Percentiles rank a stretch among this genome's conserved stretches.
phyloP scores from a whole-genome alignment of 345 rosid genomes.

The Pelargonium nanum region DNA sequence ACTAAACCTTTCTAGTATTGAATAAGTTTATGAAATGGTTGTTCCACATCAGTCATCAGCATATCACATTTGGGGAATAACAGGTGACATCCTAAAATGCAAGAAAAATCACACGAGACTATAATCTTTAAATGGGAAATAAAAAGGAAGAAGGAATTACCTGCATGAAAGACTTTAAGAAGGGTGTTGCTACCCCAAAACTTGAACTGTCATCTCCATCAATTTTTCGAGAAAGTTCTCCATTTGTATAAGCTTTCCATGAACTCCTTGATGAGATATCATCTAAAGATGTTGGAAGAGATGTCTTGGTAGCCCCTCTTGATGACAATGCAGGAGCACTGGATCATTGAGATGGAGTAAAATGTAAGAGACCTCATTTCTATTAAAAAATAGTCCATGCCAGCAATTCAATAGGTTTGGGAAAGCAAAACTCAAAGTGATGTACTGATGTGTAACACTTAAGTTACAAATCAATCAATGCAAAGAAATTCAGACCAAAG shows the following conservation, averaged over 20 bases:
- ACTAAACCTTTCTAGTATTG: not conserved
- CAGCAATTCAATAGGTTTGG: not conserved
- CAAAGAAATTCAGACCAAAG: too few relatives aligned
- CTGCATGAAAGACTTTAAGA: slow-evolving; percentile 92
- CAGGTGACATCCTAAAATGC: not conserved
- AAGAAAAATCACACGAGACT: not conserved
- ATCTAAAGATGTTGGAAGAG: slow-evolving; percentile 38
- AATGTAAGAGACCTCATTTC: not conserved
- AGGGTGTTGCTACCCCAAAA: slow-evolving; percentile 78
- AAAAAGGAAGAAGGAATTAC: slow-evolving; percentile 20
- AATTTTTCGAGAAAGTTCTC: slow-evolving; percentile 52
- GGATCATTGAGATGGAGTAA: slow-evolving; percentile 4
- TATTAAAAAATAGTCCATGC: not conserved
- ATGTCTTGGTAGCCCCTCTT: slow-evolving; percentile 50
- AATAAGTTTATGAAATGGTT: not conserved
- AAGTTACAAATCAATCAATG: not conserved
- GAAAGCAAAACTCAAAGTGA: not conserved
- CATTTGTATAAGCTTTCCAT: slow-evolving; percentile 58
- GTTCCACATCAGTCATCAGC: not conserved
- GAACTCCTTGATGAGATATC: slow-evolving; percentile 47
- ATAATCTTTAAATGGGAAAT: not conserved
- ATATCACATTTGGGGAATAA: not conserved
- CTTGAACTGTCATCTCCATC: slow-evolving; percentile 58
- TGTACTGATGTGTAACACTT: not conserved
- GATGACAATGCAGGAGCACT: slow-evolving; percentile 88